phyloP scores from a whole-genome alignment of 306 rosid genomes.

The Quercus bicolor region DNA sequence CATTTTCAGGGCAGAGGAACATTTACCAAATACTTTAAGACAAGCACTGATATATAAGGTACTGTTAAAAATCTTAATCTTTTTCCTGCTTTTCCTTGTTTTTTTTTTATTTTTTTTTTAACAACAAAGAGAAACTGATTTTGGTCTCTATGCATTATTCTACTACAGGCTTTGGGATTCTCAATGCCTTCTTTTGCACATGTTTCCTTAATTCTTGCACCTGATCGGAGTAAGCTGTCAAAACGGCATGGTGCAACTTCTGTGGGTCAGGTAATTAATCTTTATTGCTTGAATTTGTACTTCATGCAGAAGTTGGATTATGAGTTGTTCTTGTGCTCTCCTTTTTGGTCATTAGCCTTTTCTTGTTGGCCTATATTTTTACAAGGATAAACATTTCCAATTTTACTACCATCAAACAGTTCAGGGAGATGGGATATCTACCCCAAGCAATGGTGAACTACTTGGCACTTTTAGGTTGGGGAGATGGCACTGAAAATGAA shows the following conservation, averaged over 20 bases:
- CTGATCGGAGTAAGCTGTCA: conserved; percentile 93
- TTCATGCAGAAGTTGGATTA: neutral
- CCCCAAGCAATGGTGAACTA: conserved; percentile 94
- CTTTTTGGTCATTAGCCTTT: neutral
- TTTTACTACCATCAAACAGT: conserved; percentile 43
- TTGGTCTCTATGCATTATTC: conserved; percentile 13
- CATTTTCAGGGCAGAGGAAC: conserved; percentile 80
- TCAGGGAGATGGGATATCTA: conserved; percentile 95
- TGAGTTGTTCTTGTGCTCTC: neutral
- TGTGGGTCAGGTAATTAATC: conserved; percentile 71
- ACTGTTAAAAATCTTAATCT: conserved; percentile 7
- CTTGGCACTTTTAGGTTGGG: conserved; percentile 96
- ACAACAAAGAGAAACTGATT: conserved; percentile 15
- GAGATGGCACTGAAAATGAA: conserved; percentile 94
- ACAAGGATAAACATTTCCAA: conserved; percentile 8
- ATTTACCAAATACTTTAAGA: conserved; percentile 80
- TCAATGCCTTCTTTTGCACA: conserved; percentile 81
- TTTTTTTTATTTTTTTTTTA: neutral
- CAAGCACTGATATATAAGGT: conserved; percentile 90
- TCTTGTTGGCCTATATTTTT: neutral
- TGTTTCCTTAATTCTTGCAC: conserved; percentile 93
- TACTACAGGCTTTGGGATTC: conserved; percentile 72
- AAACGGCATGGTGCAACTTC: conserved; percentile 99
- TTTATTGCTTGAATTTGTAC: neutral
- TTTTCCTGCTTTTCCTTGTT: conserved; percentile 2